Conservation (phyloP, 306 rosid genomes). For the Vigna unguiculata region DNA sequence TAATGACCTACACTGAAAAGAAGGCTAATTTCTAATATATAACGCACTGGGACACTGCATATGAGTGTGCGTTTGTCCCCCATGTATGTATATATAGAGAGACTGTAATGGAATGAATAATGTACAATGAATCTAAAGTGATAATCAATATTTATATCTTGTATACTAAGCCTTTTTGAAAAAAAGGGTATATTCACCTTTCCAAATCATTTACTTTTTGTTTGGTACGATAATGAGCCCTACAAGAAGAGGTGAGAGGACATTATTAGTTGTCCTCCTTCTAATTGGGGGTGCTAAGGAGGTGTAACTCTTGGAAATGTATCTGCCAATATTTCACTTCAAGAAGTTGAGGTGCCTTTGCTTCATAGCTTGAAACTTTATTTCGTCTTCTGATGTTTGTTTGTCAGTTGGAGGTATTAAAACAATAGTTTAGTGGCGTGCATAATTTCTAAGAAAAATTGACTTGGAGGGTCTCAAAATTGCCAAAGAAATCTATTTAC, state of each 20-base stretch:
- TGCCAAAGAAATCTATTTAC: neutral
- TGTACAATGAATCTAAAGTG: neutral
- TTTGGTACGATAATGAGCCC: neutral
- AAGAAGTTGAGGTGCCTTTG: too few relatives aligned
- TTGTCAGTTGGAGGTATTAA: too few relatives aligned
- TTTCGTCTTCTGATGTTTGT: too few relatives aligned
- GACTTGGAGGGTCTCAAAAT: neutral
- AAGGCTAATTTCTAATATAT: neutral
- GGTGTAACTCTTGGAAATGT: neutral
- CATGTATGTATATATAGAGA: neutral
- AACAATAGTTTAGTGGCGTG: too few relatives aligned
- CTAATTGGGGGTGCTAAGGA: too few relatives aligned
- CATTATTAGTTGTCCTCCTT: neutral
- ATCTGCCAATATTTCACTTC: neutral
- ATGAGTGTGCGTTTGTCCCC: neutral
- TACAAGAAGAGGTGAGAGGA: neutral
- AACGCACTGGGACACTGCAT: neutral
- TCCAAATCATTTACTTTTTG: neutral
- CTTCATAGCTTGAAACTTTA: too few relatives aligned
- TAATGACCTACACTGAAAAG: neutral
- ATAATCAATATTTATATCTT: too few relatives aligned
- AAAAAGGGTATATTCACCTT: neutral
- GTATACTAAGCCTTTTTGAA: neutral
- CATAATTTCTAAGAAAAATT: neutral
- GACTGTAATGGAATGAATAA: neutral